Evolutionary conservation across 805 yeast species (phyloP), one percentile per base, ranked within the genome.

Genomic region (Hemisphaericaspora nanyangensis): DNA sequence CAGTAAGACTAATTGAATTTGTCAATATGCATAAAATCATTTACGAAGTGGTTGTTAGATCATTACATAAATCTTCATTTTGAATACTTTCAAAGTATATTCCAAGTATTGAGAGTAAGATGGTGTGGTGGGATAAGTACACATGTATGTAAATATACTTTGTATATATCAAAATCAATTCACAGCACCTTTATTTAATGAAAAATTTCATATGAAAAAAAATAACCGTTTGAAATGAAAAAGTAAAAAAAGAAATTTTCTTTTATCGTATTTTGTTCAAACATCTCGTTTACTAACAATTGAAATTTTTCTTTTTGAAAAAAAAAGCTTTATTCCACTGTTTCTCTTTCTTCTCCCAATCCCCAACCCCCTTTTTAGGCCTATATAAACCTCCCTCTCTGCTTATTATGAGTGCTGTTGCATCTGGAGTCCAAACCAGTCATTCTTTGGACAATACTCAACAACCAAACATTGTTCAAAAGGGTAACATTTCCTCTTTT

Each of bases 401-500:
- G 7, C 25, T 13, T 34, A 35, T 25, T 15, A 41, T 37, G 42
- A 41, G 45, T 41, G 20, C 28, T 25, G 37, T 27, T 22, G 35
- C 42, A 18, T 16, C 40, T 29, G 27, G 42, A 12, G 24, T 35
- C 16, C 30, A 25, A 24, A 33, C 35, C 5, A 17, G 20, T 5
- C 15, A 16, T 16, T 13, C 37, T 24, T 32, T 27, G 5, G 34
- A 8, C 18, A 20, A n/a, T 17, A 19, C 15, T 20, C 12, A 15
- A 13, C 17, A 17, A 15, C 24, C 40, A 6, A 11, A 28, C 41
- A 24, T 34, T 20, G 19, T 36, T 19, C 17, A 34, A 15, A 37
- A 37, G 35, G 52, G 51, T 17, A 47, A 44, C 39, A 34, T 39
- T 26, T 30, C 50, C 18, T 34, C 42, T 7, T 42, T 47, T 15